Evolutionary conservation across 139 green algal species (phyloP).

Genomic region (Tetraselmis chui): DNA sequence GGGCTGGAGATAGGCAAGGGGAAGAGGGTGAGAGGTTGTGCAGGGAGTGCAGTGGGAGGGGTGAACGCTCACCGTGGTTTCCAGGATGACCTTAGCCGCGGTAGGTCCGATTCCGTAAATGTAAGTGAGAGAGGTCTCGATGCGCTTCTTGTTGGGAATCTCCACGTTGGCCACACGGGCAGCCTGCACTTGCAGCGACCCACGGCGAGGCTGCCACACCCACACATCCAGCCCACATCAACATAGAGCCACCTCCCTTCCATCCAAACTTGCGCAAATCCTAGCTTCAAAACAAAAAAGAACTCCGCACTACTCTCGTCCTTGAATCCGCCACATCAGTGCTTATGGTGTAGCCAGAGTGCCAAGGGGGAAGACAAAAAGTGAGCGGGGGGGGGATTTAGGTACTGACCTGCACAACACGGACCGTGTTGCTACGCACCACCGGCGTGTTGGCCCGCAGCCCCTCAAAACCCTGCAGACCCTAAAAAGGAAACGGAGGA

Average conservation of each 20-base stretch:
- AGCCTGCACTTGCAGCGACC: slow-evolving; percentile 56
- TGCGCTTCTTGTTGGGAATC: slow-evolving; percentile 95
- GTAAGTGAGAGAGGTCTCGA: slow-evolving; percentile 94
- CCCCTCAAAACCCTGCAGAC: background rate
- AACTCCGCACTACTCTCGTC: too few species aligned
- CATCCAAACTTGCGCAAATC: too few species aligned
- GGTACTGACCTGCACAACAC: background rate
- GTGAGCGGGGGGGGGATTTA: too few species aligned
- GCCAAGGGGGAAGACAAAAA: too few species aligned
- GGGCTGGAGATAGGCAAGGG: too few species aligned
- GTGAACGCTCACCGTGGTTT: slow-evolving; percentile 56
- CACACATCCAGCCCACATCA: too few species aligned
- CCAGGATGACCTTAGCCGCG: slow-evolving; percentile 84
- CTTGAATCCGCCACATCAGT: too few species aligned
- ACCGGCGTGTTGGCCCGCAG: background rate
- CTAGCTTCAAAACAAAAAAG: too few species aligned
- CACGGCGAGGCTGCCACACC: slow-evolving; percentile 28
- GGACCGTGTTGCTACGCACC: background rate
- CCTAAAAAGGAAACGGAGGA: too few species aligned
- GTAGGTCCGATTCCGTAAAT: slow-evolving; percentile 92
- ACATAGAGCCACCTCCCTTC: too few species aligned
- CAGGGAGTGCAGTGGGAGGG: background rate
- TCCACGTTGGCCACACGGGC: slow-evolving; percentile 96
- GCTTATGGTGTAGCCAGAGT: too few species aligned
- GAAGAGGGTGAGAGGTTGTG: too few species aligned